A percentile compares a stretch with the other conserved stretches of the same genome.
phyloP scores from a whole-genome alignment of 2,329 filamentous ascomycete genomes.

The Fusarium staphyleae region DNA sequence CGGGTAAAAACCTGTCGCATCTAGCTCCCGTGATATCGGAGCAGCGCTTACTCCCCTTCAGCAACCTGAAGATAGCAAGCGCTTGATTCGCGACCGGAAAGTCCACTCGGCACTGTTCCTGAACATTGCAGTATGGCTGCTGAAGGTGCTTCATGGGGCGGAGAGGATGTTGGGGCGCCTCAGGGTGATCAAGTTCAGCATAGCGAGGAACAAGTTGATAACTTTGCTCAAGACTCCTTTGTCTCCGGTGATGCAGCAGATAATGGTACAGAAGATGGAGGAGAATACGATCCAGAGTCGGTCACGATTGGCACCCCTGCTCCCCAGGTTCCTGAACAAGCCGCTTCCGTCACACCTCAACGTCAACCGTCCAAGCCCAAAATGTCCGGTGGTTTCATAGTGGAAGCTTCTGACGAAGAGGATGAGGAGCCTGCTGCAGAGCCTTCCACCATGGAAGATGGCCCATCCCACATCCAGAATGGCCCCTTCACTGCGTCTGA shows the following conservation, averaged over 20 bases:
- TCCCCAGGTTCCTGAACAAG: constrained; percentile 45
- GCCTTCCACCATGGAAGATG: constrained; percentile 17
- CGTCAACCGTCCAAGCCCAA: constrained; percentile 59
- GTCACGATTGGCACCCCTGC: constrained; percentile 53
- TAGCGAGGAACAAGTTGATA: constrained; percentile 63
- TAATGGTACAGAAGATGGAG: constrained; percentile 60
- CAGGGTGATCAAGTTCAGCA: constrained; percentile 64
- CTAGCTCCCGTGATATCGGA: constrained; percentile 8
- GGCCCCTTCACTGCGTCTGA: constrained; percentile 30
- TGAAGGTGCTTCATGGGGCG: constrained; percentile 57
- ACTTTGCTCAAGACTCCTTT: constrained; percentile 55
- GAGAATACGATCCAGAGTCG: constrained; percentile 66
- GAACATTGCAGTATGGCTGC: constrained; percentile 46
- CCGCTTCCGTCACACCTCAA: constrained; percentile 41
- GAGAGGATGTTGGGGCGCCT: constrained; percentile 61
- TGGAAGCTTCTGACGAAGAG: constrained; percentile 67
- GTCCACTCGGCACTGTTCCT: constrained; percentile 3
- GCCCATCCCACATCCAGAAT: constrained; percentile 23
- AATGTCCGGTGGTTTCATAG: constrained; percentile 65
- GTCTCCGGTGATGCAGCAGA: constrained; percentile 58
- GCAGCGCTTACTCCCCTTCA: not conserved
- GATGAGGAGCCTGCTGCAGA: constrained; percentile 46
- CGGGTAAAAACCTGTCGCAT: constrained; percentile 10
- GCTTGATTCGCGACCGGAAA: constrained; percentile 17
- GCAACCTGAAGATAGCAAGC: constrained; percentile 22